Evolutionary conservation across 1,284 basidiomycete species (phyloP).

Genomic region (Lignosus rhinocerotis): DNA sequence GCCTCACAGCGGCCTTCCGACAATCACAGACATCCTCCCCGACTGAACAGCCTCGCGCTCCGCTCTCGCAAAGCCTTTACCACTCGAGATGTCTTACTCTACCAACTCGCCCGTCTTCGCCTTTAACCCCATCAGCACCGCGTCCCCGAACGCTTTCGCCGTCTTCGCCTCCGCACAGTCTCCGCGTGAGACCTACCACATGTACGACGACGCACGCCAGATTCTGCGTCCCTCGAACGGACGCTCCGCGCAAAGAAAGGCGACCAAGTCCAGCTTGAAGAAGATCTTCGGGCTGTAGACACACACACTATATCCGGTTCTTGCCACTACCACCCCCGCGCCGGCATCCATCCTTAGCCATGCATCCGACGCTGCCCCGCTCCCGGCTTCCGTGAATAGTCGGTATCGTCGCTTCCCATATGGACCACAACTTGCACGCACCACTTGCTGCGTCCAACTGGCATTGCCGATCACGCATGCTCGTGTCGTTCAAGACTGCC

Average conservation of each 20-base stretch:
- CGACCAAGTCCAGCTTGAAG: slow-evolving; percentile 24
- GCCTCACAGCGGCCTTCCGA: slow-evolving; percentile 1
- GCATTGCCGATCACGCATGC: too few relatives aligned
- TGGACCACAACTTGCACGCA: too few relatives aligned
- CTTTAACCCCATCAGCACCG: slow-evolving; percentile 19
- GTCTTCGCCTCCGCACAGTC: slow-evolving; percentile 28
- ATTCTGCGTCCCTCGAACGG: slow-evolving; percentile 19
- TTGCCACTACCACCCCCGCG: too few relatives aligned
- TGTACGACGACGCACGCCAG: slow-evolving; percentile 29
- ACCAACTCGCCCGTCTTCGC: slow-evolving; percentile 13
- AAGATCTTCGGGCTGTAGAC: slow-evolving; percentile 25
- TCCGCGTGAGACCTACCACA: slow-evolving; percentile 29
- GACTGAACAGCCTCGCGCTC: not conserved
- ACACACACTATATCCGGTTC: not conserved
- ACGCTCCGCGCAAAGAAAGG: slow-evolving; percentile 13
- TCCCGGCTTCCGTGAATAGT: too few relatives aligned
- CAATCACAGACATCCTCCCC: not conserved
- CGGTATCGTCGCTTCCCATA: too few relatives aligned
- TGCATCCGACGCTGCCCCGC: too few relatives aligned
- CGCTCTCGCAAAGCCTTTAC: not conserved
- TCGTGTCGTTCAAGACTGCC: too few relatives aligned
- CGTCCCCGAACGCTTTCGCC: slow-evolving; percentile 28
- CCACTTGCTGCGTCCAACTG: too few relatives aligned
- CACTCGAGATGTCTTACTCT: slow-evolving; percentile 21
- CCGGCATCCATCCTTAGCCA: too few relatives aligned